Evolutionary conservation across 2,329 filamentous ascomycete species (phyloP).

Genomic region (Penicillium vulpinum): DNA sequence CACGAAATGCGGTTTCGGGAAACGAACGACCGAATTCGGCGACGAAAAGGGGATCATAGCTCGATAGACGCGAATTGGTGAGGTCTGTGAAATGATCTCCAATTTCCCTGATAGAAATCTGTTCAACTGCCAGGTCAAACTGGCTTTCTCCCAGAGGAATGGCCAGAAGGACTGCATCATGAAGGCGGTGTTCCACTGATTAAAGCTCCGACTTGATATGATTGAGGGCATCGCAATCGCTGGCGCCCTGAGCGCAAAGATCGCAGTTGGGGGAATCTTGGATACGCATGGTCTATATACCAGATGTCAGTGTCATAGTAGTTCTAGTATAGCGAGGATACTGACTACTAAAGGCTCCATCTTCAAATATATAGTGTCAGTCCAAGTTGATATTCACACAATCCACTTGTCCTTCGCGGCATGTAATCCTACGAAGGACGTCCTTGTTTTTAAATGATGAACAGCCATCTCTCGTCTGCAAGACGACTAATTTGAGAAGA

Average conservation of each 20-base stretch:
- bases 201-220: neutral
- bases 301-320: neutral
- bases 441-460: neutral
- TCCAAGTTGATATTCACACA: neutral
- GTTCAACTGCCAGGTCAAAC: neutral
- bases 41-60: neutral
- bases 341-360: neutral
- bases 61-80: neutral
- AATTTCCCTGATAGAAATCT: neutral
- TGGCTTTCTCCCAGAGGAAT: neutral
- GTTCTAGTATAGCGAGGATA: neutral
- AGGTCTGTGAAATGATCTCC: neutral
- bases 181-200: neutral
- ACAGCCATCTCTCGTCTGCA: neutral
- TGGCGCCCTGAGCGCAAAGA: neutral
- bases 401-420: neutral
- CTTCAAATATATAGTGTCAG: neutral
- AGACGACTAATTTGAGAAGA: neutral
- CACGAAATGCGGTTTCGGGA: neutral
- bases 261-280: neutral
- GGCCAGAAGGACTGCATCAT: neutral
- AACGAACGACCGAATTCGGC: neutral
- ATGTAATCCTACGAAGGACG: neutral
- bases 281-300: neutral
- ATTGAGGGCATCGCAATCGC: neutral